phyloP scores from a whole-genome alignment of 352 stramenopile species.

The Plasmopara muralis region DNA sequence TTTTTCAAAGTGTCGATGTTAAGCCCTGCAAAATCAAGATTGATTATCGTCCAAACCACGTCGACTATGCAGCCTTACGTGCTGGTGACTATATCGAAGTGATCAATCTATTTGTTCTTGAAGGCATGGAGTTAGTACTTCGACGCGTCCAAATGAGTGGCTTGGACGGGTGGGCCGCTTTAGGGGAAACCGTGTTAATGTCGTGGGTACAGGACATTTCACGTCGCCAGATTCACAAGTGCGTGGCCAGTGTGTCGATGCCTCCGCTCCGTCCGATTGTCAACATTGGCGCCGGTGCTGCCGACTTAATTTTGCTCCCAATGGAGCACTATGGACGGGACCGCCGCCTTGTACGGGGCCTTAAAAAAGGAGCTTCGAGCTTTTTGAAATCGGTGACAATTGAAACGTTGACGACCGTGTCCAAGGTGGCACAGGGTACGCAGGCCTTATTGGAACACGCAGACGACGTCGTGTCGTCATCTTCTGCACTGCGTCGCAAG shows the following conservation, averaged over 20 bases:
- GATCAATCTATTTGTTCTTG: slow-evolving; percentile 85
- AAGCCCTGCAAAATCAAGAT: slow-evolving; percentile 89
- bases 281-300: slow-evolving; percentile 80
- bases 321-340: slow-evolving; percentile 84
- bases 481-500: slow-evolving; percentile 51
- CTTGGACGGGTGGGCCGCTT: slow-evolving; percentile 63
- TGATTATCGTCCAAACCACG: slow-evolving; percentile 82
- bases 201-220: slow-evolving; percentile 87
- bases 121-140: slow-evolving; percentile 85
- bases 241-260: slow-evolving; percentile 83
- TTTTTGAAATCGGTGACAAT: slow-evolving; percentile 87
- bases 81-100: slow-evolving; percentile 84
- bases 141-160: slow-evolving; percentile 79
- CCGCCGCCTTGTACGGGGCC: slow-evolving; percentile 66
- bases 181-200: slow-evolving; percentile 70
- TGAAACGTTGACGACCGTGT: slow-evolving; percentile 80
- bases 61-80: slow-evolving; percentile 76
- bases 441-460: slow-evolving; percentile 77
- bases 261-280: slow-evolving; percentile 76
- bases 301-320: slow-evolving; percentile 79
- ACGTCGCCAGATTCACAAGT: slow-evolving; percentile 85
- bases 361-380: slow-evolving; percentile 83
- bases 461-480: slow-evolving; percentile 73
- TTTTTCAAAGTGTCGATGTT: slow-evolving; percentile 85
- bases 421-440: slow-evolving; percentile 74